These are phyloP conservation scores for Neofusicoccum sp. DNA, from an alignment of 2,329 filamentous ascomycete species.

Conservation along the genomic window DNA sequence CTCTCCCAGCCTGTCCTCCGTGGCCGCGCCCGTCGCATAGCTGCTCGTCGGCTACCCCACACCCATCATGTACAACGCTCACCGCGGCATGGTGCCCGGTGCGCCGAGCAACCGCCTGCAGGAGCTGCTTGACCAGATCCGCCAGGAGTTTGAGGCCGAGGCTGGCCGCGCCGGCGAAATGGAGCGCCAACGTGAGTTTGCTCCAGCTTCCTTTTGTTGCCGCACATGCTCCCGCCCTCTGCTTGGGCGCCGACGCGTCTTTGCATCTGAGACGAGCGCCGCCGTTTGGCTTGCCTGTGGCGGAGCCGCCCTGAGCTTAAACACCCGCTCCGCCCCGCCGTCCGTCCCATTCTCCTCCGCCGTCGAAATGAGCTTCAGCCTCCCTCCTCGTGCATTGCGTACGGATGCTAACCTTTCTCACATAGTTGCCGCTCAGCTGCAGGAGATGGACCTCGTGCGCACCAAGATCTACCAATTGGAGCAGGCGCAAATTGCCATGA, in stretches of 20 bases:
- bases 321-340: background rate
- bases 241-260: background rate
- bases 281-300: background rate
- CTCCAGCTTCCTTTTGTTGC: conserved; percentile 12
- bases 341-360: background rate
- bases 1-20: background rate
- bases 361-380: background rate
- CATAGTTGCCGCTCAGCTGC: conserved; percentile 82
- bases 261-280: background rate
- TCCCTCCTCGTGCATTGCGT: background rate
- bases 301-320: background rate
- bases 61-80: conserved; percentile 74
- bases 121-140: conserved; percentile 87
- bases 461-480: conserved; percentile 93
- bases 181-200: conserved; percentile 84
- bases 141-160: conserved; percentile 86
- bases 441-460: conserved; percentile 91
- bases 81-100: conserved; percentile 73
- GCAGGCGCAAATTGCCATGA: conserved; percentile 81
- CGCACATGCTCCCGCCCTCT: background rate
- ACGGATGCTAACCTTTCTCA: conserved; percentile 14
- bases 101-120: conserved; percentile 74
- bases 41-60: background rate
- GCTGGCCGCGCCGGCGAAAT: conserved; percentile 78
- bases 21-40: background rate